Evolutionary conservation across 345 rosid genomes (phyloP).

Genomic region (Moricandia arvensis): DNA sequence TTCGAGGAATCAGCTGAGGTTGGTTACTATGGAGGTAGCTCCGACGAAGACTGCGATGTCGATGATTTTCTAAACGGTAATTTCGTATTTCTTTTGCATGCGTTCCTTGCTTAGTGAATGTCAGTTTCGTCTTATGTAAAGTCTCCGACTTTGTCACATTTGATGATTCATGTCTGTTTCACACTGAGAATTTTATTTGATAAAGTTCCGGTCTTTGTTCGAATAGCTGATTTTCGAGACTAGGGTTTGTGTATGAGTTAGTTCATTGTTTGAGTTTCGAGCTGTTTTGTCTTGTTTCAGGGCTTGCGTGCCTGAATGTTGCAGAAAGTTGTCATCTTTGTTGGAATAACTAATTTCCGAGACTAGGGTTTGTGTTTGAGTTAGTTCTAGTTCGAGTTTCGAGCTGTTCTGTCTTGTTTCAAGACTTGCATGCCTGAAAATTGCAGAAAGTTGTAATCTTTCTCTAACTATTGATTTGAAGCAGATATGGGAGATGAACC

Average conservation of each 20-base stretch:
- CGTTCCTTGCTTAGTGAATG: not conserved
- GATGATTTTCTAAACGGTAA: slow-evolving; percentile 45
- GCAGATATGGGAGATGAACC: slow-evolving; percentile 55
- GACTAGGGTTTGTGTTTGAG: not conserved
- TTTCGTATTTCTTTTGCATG: slow-evolving; percentile 17
- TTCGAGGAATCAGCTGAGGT: slow-evolving; percentile 59
- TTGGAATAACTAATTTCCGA: not conserved
- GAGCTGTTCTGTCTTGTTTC: not conserved
- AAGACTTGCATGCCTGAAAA: not conserved
- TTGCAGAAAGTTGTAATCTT: not conserved
- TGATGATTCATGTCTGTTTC: not conserved
- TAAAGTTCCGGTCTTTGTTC: not conserved
- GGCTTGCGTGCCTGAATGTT: not conserved
- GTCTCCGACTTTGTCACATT: not conserved
- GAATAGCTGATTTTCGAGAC: not conserved
- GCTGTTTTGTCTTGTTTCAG: not conserved
- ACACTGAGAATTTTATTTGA: not conserved
- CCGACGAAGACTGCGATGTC: slow-evolving; percentile 42
- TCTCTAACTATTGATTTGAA: slow-evolving; percentile 10
- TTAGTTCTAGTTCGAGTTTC: not conserved
- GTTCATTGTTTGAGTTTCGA: not conserved
- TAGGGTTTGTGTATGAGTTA: slow-evolving; percentile 24
- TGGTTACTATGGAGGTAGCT: slow-evolving; percentile 46
- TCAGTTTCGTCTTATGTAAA: not conserved
- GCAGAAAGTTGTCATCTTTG: not conserved